Base-by-base conservation (phyloP, 2,329 filamentous ascomycete genomes). In the Rutstroemia sp. region DNA sequence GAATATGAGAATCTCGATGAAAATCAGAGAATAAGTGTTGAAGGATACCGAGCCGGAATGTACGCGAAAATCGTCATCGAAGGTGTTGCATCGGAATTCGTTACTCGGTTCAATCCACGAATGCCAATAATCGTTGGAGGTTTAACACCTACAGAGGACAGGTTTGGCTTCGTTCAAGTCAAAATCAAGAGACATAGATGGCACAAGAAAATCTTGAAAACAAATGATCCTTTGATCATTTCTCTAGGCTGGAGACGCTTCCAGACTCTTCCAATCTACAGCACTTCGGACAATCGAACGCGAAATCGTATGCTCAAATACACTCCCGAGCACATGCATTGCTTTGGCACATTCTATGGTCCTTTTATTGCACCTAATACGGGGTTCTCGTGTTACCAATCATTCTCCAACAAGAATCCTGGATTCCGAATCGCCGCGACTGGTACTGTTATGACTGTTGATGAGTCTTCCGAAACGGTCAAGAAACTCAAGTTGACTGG, bases 201-300 rank as follows among this genome's bases (percentile, higher is more conserved):
- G 95, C 94, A 99, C 76, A 96, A 96, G 81, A 95, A 94, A 77
- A 97, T 97, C 64, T 79, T 99, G 63, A 99, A 99, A 77, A 97
- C 91, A 37, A 96, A 95, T 69, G 94, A 99, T 68, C 95, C 94
- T 16, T 80, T 99, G 51, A 96, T 99, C 69, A 94, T 99, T 77
- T 96, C 92, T 2, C 79, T 99, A 45, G 94, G 94, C 44, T 99
- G 94, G 94, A 82, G 94, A 51, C 82, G 94, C 59, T 99, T 99
- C 77, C 94, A 97, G 73, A 86, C 88, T 5, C 77, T 94, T 64
- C 92, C 92, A 17, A 84, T 96, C 58, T 99, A 96, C 81, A 94
- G 88, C 74, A 96, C 94, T 57, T 94, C 89, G 23, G 94, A 97
- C 72, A 95, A 89, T 60, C 84, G 94, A 64, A 95, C 89, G 25